A percentile compares a stretch with the other conserved stretches of the same genome.
Evolutionary conservation across 768 basidiomycete species (phyloP).

Genomic region (Pholiota conissans): DNA sequence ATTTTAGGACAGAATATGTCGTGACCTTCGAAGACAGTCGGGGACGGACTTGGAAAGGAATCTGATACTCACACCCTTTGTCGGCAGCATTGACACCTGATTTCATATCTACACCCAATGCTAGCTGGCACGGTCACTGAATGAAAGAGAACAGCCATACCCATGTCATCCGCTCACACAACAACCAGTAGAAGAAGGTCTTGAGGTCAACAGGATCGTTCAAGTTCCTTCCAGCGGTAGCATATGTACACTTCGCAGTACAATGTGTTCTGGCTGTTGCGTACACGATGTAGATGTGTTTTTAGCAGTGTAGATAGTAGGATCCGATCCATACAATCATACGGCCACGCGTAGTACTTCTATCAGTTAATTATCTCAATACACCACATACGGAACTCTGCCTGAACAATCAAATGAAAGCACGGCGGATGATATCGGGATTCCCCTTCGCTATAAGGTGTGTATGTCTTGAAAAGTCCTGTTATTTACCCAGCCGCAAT

Average conservation of each 20-base stretch:
- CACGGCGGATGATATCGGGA: too few relatives aligned
- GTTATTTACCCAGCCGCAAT: too few relatives aligned
- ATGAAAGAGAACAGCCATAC: not conserved
- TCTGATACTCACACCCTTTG: not conserved
- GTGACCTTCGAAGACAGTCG: not conserved
- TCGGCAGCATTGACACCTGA: constrained; percentile 4
- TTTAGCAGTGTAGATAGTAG: not conserved
- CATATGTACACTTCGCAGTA: not conserved
- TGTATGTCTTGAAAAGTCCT: too few relatives aligned
- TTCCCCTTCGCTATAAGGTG: too few relatives aligned
- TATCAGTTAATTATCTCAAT: not conserved
- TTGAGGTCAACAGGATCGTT: not conserved
- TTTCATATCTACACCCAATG: not conserved
- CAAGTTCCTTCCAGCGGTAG: not conserved
- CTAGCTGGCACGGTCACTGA: not conserved
- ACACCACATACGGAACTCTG: too few relatives aligned
- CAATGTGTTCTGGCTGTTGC: not conserved
- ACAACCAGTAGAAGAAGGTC: not conserved
- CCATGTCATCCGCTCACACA: not conserved
- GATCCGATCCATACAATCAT: not conserved
- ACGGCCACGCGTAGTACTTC: not conserved
- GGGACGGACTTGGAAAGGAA: not conserved
- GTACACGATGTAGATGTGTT: not conserved
- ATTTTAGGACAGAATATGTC: not conserved
- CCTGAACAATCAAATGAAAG: too few relatives aligned